These are phyloP conservation scores for Martiniozyma abietophila DNA, from an alignment of 805 yeast species.

Conservation along the genomic window DNA sequence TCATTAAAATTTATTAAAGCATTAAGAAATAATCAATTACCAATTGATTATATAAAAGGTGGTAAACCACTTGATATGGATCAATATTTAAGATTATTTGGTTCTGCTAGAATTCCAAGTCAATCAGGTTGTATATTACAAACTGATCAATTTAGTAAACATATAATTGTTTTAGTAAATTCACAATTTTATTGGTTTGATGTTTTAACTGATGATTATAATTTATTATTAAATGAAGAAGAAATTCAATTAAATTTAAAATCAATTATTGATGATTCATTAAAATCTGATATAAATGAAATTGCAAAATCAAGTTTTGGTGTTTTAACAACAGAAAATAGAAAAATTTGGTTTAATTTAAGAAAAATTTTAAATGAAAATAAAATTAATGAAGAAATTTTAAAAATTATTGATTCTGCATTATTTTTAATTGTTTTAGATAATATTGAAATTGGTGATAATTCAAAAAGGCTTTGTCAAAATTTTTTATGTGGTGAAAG, in stretches of 20 bases:
- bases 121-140: conserved; percentile 78
- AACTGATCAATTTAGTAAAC: conserved; percentile 65
- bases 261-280: conserved; percentile 69
- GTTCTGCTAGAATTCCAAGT: conserved; percentile 81
- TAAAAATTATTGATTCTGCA: conserved; percentile 71
- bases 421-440: conserved; percentile 78
- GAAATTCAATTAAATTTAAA: conserved; percentile 69
- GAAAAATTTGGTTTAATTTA: conserved; percentile 78
- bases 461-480: conserved; percentile 58
- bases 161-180: conserved; percentile 71
- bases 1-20: conserved; percentile 75
- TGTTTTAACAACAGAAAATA: conserved; percentile 80
- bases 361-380: conserved; percentile 42
- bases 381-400: conserved; percentile 54
- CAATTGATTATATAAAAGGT: conserved; percentile 58
- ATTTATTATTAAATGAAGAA: conserved; percentile 62
- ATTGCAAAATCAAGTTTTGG: conserved; percentile 77
- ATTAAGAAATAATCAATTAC: conserved; percentile 61
- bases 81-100: conserved; percentile 80
- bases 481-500: conserved; percentile 86
- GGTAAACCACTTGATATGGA: conserved; percentile 76
- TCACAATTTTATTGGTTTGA: conserved; percentile 95
- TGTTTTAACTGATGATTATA: conserved; percentile 66
- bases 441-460: conserved; percentile 55
- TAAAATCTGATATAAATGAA: conserved; percentile 41